Percentiles rank a stretch among this genome's conserved stretches.
These are phyloP conservation scores for Citrus mangshanensis DNA, from an alignment of 345 rosid genomes.

Conservation along the genomic window DNA sequence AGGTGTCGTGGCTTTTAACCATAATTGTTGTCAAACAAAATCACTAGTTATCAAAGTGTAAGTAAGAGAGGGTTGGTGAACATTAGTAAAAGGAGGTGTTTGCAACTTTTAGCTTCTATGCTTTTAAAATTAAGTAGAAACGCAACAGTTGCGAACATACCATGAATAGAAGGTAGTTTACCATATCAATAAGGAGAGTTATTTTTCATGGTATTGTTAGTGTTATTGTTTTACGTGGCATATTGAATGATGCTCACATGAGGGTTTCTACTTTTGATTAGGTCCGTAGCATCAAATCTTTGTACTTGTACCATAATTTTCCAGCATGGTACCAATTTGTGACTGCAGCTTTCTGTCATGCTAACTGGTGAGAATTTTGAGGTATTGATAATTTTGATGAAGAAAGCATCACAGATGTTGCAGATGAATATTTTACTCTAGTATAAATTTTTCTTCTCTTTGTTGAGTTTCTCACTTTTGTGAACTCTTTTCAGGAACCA, in stretches of 20 bases:
- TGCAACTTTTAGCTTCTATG: neutral
- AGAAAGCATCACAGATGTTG: neutral
- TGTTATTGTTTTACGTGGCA: neutral
- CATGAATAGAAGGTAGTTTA: neutral
- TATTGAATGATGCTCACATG: neutral
- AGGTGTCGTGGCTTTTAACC: neutral
- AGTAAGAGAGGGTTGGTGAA: neutral
- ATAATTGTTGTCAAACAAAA: neutral
- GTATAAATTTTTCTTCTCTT: neutral
- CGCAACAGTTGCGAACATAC: accelerated
- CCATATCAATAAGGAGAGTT: neutral
- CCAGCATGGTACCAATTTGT: slow-evolving; percentile 93
- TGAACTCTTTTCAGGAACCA: slow-evolving; percentile 61
- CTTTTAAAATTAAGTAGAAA: neutral
- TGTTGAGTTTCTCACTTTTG: slow-evolving; percentile 2
- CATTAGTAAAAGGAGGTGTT: neutral
- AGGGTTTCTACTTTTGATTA: slow-evolving; percentile 13
- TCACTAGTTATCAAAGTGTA: neutral
- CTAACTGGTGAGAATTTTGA: slow-evolving; percentile 68
- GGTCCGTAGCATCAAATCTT: slow-evolving; percentile 57
- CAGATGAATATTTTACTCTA: neutral
- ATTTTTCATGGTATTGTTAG: neutral
- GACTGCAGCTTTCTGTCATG: slow-evolving; percentile 90
- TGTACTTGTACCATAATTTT: slow-evolving; percentile 73
- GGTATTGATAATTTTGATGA: neutral